A percentile compares a stretch with the other conserved stretches of the same genome.
Evolutionary conservation across 2,329 filamentous ascomycete genomes (phyloP).

Genomic region (Ascomycota sp.): DNA sequence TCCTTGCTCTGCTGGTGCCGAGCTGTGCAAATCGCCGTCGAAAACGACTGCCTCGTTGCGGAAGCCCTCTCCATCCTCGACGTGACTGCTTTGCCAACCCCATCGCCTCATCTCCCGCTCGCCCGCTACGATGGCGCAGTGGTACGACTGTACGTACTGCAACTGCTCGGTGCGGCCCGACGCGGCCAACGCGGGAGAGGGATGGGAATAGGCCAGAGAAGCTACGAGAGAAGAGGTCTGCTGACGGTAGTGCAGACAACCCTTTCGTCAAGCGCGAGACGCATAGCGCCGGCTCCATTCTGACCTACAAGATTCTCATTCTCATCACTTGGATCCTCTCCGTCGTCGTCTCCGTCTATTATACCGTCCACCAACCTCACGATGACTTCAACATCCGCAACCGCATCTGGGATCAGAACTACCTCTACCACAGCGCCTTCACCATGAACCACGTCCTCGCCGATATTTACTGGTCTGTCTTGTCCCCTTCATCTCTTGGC

Average conservation of each 20-base stretch:
- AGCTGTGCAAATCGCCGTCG: too few relatives aligned
- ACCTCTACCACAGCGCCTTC: conserved; percentile 48
- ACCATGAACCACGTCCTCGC: conserved; percentile 45
- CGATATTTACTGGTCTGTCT: conserved; percentile 53
- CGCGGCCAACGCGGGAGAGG: too few relatives aligned
- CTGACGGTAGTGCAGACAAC: conserved; percentile 46
- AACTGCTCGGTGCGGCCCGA: too few relatives aligned
- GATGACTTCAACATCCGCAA: conserved; percentile 38
- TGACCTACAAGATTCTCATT: conserved; percentile 57
- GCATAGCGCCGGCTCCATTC: conserved; percentile 38
- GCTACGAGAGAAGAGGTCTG: too few relatives aligned
- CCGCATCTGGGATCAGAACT: conserved; percentile 59
- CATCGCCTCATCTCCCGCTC: too few relatives aligned
- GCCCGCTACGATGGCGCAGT: too few relatives aligned
- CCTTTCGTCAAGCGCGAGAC: conserved; percentile 55
- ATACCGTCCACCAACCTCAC: conserved; percentile 42
- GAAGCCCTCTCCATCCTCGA: too few relatives aligned
- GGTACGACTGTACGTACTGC: too few relatives aligned
- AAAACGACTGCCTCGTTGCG: too few relatives aligned
- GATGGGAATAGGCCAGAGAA: too few relatives aligned
- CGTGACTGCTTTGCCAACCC: too few relatives aligned
- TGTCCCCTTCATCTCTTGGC: not conserved
- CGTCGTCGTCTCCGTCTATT: conserved; percentile 53
- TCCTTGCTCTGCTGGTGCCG: too few relatives aligned
- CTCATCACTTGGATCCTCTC: conserved; percentile 56